Percentiles rank a stretch among this genome's conserved stretches.
Conservation (phyloP, 2,329 filamentous ascomycete genomes). For the Ophiostoma angusticollis region DNA sequence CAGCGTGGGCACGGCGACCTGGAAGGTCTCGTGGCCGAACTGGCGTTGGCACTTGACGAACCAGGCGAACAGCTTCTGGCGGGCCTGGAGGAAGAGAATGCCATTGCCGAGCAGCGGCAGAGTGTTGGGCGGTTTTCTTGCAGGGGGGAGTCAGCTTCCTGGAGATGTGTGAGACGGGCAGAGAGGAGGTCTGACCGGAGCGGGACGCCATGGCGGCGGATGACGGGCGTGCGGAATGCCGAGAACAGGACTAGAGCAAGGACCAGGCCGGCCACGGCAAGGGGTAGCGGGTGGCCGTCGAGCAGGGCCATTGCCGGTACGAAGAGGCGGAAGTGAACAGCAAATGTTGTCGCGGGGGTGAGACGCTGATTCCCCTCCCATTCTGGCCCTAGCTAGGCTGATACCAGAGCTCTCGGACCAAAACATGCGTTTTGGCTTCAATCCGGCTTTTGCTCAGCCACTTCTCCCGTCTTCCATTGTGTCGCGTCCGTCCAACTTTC, state of each 20-base stretch:
- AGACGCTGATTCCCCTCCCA: too few species aligned
- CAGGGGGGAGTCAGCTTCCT: background rate
- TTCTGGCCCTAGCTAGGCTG: too few species aligned
- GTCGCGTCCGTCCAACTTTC: too few species aligned
- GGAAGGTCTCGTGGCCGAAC: constrained; percentile 47
- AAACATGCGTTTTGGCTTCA: too few species aligned
- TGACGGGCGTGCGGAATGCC: constrained; percentile 10
- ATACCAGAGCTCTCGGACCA: too few species aligned
- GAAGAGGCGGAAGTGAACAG: too few species aligned
- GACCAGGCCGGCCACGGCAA: constrained; percentile 8
- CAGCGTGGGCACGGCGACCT: constrained; percentile 48
- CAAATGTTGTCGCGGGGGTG: too few species aligned
- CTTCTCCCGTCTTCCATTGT: too few species aligned
- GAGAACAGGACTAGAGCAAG: constrained; percentile 3
- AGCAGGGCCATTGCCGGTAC: constrained; percentile 7
- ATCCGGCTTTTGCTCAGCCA: too few species aligned
- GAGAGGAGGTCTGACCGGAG: constrained; percentile 6
- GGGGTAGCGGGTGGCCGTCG: constrained; percentile 5
- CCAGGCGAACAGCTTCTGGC: constrained; percentile 49
- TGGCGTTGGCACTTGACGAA: constrained; percentile 44
- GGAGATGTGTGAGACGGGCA: background rate
- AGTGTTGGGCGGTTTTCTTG: constrained; percentile 37
- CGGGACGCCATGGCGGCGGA: constrained; percentile 13
- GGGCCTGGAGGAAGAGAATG: constrained; percentile 44
- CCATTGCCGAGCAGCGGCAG: constrained; percentile 48